Conservation (phyloP, 306 rosid species). For the Dryas alaskensis region DNA sequence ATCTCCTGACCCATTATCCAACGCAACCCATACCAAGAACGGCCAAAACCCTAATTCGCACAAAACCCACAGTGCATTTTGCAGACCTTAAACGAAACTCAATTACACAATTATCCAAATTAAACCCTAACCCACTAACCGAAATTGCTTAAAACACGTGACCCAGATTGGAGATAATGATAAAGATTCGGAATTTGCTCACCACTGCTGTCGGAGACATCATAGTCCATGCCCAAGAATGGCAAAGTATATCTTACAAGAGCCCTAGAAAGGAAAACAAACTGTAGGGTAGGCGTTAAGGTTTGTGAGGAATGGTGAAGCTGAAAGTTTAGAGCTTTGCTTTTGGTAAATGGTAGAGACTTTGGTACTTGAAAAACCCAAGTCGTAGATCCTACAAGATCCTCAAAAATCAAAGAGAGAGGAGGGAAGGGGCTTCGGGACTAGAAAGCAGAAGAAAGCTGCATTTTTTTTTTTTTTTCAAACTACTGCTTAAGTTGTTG, state of each 20-base stretch:
- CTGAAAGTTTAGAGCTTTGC: background rate
- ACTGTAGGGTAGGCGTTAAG: conserved; percentile 2
- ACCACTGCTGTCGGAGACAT: conserved; percentile 35
- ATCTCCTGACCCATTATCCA: background rate
- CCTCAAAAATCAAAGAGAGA: background rate
- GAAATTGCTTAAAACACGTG: background rate
- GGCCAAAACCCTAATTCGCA: conserved; percentile 25
- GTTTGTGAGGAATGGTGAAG: background rate
- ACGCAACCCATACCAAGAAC: background rate
- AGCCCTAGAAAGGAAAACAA: background rate
- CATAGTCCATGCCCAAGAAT: conserved; percentile 30
- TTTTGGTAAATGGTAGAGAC: background rate
- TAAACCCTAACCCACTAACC: conserved; percentile 22
- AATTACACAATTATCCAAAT: conserved; percentile 13
- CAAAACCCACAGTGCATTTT: conserved; percentile 8
- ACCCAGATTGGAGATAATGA: background rate
- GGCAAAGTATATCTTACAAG: background rate
- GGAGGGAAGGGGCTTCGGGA: background rate
- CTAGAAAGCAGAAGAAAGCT: background rate
- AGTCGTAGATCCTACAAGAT: background rate
- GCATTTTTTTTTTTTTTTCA: no score
- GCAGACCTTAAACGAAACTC: background rate
- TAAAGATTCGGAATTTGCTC: conserved; percentile 19
- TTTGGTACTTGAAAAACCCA: background rate
- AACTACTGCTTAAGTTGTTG: background rate